Evolutionary conservation across 345 rosid species (phyloP).

Genomic region (Eucalyptus globulus): DNA sequence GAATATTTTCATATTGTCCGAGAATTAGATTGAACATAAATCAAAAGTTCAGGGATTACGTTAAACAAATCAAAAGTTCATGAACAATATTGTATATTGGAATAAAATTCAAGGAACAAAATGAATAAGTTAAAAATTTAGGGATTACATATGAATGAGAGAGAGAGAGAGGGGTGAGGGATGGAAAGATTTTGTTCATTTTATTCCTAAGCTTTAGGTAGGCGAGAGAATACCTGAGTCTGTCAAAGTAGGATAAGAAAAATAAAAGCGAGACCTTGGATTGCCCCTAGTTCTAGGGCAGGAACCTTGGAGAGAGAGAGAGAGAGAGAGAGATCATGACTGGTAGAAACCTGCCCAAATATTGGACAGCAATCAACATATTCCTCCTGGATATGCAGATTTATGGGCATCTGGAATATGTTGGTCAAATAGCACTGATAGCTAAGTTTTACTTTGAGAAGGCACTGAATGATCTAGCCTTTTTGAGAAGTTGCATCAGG

Average conservation of each 20-base stretch:
- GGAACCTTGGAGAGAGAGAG: neutral
- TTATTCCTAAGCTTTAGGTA: neutral
- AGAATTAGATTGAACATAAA: no score
- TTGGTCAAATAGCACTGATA: neutral
- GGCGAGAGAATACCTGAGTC: neutral
- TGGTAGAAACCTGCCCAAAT: neutral
- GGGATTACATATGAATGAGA: neutral
- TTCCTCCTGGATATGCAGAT: neutral
- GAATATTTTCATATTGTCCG: no score
- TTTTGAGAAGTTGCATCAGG: neutral
- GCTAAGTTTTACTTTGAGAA: neutral
- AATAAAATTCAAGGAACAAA: no score
- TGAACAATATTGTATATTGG: rapidly evolving
- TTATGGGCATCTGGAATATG: neutral
- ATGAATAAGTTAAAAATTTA: no score
- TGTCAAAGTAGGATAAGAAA: neutral
- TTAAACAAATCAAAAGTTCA: neutral
- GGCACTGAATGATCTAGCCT: neutral
- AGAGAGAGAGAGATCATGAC: neutral
- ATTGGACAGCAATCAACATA: neutral
- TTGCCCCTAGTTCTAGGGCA: neutral
- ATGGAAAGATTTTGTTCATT: neutral
- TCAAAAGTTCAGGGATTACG: no score
- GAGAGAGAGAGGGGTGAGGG: neutral
- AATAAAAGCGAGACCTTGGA: neutral